Percentiles rank a stretch among this genome's conserved stretches.
Evolutionary conservation across 192 early-diverging fungal genomes (phyloP).

Genomic region (Umbelopsis sp.): DNA sequence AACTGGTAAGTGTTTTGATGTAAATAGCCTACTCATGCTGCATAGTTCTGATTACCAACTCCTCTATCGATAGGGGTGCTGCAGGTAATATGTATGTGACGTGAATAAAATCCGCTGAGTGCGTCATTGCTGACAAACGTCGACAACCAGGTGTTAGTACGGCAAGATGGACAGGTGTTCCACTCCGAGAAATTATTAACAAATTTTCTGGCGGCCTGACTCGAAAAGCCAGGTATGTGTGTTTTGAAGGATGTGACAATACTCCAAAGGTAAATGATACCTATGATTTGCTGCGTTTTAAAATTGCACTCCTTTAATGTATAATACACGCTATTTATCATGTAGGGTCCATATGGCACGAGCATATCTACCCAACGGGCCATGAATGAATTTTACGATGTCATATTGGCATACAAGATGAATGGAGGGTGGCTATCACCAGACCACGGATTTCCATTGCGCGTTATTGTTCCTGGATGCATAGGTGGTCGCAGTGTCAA

Average conservation of each 20-base stretch:
- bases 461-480: conserved; percentile 85
- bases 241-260: conserved; percentile 60
- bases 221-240: conserved; percentile 42
- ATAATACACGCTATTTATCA: not conserved
- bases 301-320: too few species aligned
- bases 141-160: conserved; percentile 41
- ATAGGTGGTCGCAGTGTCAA: conserved; percentile 91
- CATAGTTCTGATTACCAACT: not conserved
- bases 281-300: too few species aligned
- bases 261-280: conserved; percentile 45
- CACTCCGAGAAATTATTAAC: conserved; percentile 51
- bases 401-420: conserved; percentile 79
- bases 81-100: not conserved
- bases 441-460: conserved; percentile 88
- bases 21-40: not conserved
- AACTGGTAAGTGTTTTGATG: conserved; percentile 54
- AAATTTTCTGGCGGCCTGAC: conserved; percentile 33
- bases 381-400: conserved; percentile 69
- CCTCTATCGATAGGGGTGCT: not conserved
- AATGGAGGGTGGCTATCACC: conserved; percentile 72
- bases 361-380: conserved; percentile 65
- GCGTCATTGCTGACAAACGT: not conserved
- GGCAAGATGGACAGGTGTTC: conserved; percentile 63
- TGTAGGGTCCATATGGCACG: conserved; percentile 70
- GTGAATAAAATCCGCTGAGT: not conserved